Percentiles rank a stretch among this genome's conserved stretches.
These are phyloP conservation scores for Panicum hallii DNA, from an alignment of 202 grass and related monocot species.

Conservation along the genomic window DNA sequence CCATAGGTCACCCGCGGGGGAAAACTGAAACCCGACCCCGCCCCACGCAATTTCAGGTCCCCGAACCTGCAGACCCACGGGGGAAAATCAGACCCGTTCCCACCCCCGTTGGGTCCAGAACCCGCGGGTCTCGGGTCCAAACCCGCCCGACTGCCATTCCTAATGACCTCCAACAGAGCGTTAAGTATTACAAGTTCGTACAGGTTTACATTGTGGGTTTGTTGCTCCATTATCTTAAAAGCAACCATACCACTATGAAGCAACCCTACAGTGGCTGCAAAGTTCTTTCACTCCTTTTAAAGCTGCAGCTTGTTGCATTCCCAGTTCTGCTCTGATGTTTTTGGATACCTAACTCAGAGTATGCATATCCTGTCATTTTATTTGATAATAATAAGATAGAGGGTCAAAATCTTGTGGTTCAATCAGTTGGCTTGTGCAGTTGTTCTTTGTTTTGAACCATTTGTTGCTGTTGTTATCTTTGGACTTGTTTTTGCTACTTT, in stretches of 20 bases:
- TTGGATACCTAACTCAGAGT: conserved; percentile 8
- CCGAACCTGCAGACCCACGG: no score
- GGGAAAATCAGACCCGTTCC: no score
- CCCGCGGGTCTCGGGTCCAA: no score
- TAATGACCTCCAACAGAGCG: background rate
- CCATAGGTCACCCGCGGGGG: no score
- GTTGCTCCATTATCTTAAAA: background rate
- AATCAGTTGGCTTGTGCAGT: background rate
- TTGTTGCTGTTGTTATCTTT: background rate
- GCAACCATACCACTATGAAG: background rate
- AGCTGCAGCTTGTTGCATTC: background rate
- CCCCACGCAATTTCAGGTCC: no score
- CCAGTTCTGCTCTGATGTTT: background rate
- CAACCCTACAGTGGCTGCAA: background rate
- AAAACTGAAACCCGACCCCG: no score
- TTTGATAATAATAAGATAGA: conserved; percentile 25
- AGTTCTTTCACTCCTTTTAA: background rate
- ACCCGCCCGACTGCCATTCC: no score
- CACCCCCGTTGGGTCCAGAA: no score
- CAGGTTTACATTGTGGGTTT: background rate
- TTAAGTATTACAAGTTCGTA: conserved; percentile 19
- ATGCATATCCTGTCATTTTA: background rate
- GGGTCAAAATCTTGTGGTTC: background rate
- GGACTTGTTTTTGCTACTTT: background rate
- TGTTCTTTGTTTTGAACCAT: background rate